Percentiles rank a stretch among this genome's conserved stretches.
These are phyloP conservation scores for Immersiporthe knoxdaviesiana DNA, from an alignment of 2,329 filamentous ascomycete genomes.

Conservation along the genomic window DNA sequence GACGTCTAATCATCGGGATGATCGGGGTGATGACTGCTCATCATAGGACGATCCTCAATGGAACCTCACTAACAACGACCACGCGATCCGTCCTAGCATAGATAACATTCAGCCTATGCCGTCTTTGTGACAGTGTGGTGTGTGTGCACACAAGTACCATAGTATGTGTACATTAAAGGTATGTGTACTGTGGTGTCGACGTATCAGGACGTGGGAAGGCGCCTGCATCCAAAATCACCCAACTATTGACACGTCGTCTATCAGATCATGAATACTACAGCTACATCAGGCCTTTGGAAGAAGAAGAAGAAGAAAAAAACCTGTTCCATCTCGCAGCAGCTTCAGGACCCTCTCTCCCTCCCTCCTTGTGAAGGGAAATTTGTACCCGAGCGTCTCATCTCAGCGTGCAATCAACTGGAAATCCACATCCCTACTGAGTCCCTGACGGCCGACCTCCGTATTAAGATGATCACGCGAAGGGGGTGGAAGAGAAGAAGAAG, in stretches of 20 bases:
- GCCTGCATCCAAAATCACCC: not conserved
- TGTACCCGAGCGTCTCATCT: constrained; percentile 26
- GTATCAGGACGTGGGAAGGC: not conserved
- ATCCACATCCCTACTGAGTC: constrained; percentile 13
- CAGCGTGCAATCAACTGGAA: constrained; percentile 26
- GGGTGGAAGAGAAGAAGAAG: not conserved
- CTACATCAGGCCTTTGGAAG: no score
- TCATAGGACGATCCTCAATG: constrained; percentile 22
- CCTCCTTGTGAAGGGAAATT: constrained; percentile 20
- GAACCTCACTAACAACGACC: constrained; percentile 19
- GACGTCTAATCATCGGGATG: constrained; percentile 22
- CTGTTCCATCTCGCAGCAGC: constrained; percentile 8
- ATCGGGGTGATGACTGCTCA: constrained; percentile 13
- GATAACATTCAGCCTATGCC: constrained; percentile 7
- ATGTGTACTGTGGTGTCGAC: not conserved
- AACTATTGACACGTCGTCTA: not conserved
- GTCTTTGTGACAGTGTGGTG: not conserved
- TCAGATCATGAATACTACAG: not conserved
- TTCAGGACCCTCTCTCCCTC: constrained; percentile 7
- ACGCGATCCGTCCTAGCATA: constrained; percentile 4
- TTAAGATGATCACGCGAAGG: constrained; percentile 2
- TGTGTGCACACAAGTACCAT: not conserved
- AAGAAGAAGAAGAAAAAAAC: no score
- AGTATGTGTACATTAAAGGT: no score
- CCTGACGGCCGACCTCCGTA: not conserved